Evolutionary conservation across 2,329 filamentous ascomycete genomes (phyloP).

Genomic region (Microdochium nivale): DNA sequence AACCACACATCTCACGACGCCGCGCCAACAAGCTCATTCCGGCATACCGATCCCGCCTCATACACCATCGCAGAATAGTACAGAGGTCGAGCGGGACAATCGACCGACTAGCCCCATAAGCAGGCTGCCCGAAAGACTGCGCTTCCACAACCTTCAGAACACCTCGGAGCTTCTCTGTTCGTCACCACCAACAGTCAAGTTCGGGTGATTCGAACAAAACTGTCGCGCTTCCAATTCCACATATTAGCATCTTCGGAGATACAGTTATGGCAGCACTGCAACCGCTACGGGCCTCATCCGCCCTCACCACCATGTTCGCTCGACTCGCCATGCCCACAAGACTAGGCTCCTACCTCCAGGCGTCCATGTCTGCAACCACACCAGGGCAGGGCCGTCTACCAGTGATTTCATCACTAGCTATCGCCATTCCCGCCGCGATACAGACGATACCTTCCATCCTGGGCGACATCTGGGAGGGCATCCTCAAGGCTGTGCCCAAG

Average conservation of each 20-base stretch:
- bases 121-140: too few species aligned
- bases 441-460: slow-evolving; percentile 61
- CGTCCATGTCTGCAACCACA: slow-evolving; percentile 25
- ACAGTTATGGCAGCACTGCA: slow-evolving; percentile 36
- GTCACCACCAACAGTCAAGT: too few species aligned
- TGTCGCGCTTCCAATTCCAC: neutral
- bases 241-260: neutral
- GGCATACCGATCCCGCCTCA: too few species aligned
- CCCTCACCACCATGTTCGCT: slow-evolving; percentile 44
- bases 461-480: slow-evolving; percentile 82
- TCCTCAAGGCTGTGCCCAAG: slow-evolving; percentile 90
- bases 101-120: too few species aligned
- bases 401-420: slow-evolving; percentile 43
- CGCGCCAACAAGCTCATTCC: too few species aligned
- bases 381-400: slow-evolving; percentile 23
- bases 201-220: neutral
- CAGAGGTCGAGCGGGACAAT: too few species aligned
- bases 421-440: slow-evolving; percentile 51
- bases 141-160: too few species aligned
- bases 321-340: slow-evolving; percentile 33
- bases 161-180: too few species aligned
- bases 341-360: slow-evolving; percentile 33
- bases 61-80: too few species aligned
- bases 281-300: slow-evolving; percentile 24
- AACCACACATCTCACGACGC: neutral